Evolutionary conservation across 2,329 filamentous ascomycete genomes (phyloP), one percentile per base, ranked within the genome.

Genomic region (Epichloe uncinata): DNA sequence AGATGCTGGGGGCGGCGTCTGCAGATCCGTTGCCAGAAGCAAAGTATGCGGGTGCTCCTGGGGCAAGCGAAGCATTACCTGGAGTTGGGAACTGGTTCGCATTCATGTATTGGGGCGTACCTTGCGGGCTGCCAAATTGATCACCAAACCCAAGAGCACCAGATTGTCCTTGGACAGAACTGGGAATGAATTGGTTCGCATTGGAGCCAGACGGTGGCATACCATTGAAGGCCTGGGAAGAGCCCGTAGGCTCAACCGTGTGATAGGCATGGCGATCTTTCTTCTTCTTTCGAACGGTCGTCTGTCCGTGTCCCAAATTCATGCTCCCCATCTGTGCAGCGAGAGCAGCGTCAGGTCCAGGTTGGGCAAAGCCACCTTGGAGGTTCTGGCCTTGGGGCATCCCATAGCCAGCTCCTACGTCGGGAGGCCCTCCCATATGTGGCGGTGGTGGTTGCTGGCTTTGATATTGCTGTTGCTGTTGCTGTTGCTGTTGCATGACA

Each of bases 241-340:
- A 81, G 46, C 81, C 80, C 5, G 74, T 74, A 20, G 85, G 80
- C 56, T 91, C 87, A 48, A 97, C 79, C 38, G 81, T 84, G 66
- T 97, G 91, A 66, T 95, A 86, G 55, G 90, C 91, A 69, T 97
- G 91, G 52, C 88, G 81, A 65, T 96, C 85, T 76, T 95, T 96
- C 80, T 95, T 97, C 75, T 90, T 87, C 66, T 74, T 85, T 64
- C 81, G 75, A 51, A 68, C 69, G 2, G 71, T 71, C 45, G 77
- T 64, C 36, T 73, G 70, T 43, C 73, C 66, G 35, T 64, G 62
- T 35, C 75, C 80, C 57, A 95, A 71, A 40, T 75, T 82, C 77
- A 94, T 79, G 53, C 81, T 81, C 41, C 83, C 82, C 83, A 95
- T 85, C 66, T 94, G 88, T 50, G 81, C 76, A 44, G 81, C 75